Percentiles rank a stretch among this genome's conserved stretches.
These are phyloP conservation scores for Metroxylon sagu DNA, from an alignment of 176 grass and related monocot genomes.

Conservation along the genomic window DNA sequence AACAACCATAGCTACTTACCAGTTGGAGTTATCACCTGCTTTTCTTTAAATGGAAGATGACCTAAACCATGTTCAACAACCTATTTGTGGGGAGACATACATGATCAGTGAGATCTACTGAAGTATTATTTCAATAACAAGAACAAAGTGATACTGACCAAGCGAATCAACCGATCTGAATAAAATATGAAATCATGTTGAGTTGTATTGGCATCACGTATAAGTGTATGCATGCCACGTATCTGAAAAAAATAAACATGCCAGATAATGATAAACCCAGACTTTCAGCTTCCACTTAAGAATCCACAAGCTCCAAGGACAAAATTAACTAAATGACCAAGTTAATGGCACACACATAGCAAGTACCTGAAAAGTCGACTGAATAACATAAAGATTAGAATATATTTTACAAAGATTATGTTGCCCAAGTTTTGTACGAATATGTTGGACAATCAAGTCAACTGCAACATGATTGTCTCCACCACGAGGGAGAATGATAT, in stretches of 20 bases:
- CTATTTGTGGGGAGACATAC: conserved; percentile 24
- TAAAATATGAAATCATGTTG: conserved; percentile 99
- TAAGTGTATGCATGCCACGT: conserved; percentile 96
- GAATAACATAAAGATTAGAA: conserved; percentile 88
- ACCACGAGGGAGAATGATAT: conserved; percentile 81
- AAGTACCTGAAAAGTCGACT: conserved; percentile 86
- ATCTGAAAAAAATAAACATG: conserved; percentile 40
- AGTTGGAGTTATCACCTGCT: conserved; percentile 86
- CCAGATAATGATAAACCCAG: neutral
- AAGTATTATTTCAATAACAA: conserved; percentile 26
- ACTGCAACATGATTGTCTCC: conserved; percentile 78
- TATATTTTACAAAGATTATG: conserved; percentile 98
- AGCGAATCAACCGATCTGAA: conserved; percentile 85
- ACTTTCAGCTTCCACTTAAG: no score
- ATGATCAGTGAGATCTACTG: neutral
- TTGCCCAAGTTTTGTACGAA: conserved; percentile 67
- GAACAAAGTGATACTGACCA: conserved; percentile 56
- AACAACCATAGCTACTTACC: conserved; percentile 37
- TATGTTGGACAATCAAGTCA: conserved; percentile 81
- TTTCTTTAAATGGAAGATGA: conserved; percentile 84
- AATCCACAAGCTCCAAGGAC: neutral
- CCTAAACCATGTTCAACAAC: conserved; percentile 95
- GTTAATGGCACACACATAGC: neutral
- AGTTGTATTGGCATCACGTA: conserved; percentile 85
- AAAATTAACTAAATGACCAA: neutral